Evolutionary conservation across 148 eudicot species (phyloP).

Genomic region (Persicaria maculosa): DNA sequence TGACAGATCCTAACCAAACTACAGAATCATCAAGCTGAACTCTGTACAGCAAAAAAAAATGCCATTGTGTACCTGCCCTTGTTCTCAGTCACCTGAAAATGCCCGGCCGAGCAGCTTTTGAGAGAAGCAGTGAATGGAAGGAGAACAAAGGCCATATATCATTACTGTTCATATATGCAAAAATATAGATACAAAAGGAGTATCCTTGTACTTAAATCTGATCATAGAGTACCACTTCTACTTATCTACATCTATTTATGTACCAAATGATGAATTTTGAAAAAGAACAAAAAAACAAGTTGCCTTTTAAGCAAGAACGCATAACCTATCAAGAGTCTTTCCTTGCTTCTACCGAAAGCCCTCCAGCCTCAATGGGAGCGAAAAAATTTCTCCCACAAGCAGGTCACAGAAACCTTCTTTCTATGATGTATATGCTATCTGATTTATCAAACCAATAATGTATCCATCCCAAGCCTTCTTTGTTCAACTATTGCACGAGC

Average conservation of each 20-base stretch:
- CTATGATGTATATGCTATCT: not conserved
- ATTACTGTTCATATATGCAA: conserved; percentile 2
- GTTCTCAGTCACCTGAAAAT: not conserved
- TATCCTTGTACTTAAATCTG: not conserved
- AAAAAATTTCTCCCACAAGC: not conserved
- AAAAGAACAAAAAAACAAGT: not conserved
- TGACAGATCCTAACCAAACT: conserved; percentile 21
- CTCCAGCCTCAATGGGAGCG: not conserved
- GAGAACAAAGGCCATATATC: not conserved
- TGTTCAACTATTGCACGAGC: not conserved
- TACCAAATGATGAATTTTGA: not conserved
- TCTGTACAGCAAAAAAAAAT: not conserved
- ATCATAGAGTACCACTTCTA: not conserved
- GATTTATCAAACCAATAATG: not conserved
- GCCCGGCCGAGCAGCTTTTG: not conserved
- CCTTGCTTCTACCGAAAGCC: not conserved
- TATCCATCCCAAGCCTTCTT: not conserved
- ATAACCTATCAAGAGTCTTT: not conserved
- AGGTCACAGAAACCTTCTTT: not conserved
- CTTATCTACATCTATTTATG: not conserved
- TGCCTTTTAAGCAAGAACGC: not conserved
- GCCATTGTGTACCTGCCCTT: not conserved
- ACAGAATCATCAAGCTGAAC: not conserved
- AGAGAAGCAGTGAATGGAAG: not conserved
- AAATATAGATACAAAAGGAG: not conserved